Evolutionary conservation across 208 protist genomes (phyloP).

Genomic region (Trichomonas tenax): DNA sequence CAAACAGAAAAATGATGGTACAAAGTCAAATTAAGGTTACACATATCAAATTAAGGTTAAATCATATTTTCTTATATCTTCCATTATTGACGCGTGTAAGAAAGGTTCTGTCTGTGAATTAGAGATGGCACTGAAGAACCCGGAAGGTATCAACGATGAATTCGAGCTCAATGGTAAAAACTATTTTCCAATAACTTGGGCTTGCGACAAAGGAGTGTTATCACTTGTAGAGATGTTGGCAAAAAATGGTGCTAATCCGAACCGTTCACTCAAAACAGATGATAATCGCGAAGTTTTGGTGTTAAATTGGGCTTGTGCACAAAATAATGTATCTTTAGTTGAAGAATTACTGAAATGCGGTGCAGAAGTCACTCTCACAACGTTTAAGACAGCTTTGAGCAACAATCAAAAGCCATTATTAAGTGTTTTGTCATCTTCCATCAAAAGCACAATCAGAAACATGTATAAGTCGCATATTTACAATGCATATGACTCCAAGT

Average conservation of each 20-base stretch:
- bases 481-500: neutral
- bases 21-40: too few relatives aligned
- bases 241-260: neutral
- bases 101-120: neutral
- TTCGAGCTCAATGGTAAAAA: neutral
- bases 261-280: neutral
- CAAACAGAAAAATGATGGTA: too few relatives aligned
- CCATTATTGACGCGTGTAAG: neutral
- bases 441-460: neutral
- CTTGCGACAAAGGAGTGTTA: neutral
- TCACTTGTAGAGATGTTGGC: neutral
- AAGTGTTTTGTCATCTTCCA: neutral
- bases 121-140: neutral
- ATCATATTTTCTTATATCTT: too few relatives aligned
- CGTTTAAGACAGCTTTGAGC: neutral
- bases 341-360: neutral
- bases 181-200: neutral
- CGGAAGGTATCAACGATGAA: neutral
- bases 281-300: neutral
- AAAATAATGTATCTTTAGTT: neutral
- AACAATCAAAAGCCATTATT: neutral
- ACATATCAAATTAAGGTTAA: too few relatives aligned
- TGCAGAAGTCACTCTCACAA: too few relatives aligned
- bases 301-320: neutral
- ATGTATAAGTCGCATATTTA: neutral